Percentiles rank a stretch among this genome's conserved stretches.
These are phyloP conservation scores for Lithocarpus polystachyus DNA, from an alignment of 306 rosid genomes.

Conservation along the genomic window DNA sequence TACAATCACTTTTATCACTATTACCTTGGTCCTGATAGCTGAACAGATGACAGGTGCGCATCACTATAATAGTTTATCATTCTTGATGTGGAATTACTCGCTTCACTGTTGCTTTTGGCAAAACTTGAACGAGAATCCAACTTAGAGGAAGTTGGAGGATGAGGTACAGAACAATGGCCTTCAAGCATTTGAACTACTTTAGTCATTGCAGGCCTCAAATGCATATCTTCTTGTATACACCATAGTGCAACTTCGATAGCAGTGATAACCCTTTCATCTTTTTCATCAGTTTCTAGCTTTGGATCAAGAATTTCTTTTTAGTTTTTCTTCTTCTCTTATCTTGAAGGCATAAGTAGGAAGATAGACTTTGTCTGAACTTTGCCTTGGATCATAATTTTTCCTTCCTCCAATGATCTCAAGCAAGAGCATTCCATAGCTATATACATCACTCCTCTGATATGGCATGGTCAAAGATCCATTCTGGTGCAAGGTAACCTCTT, in stretches of 20 bases:
- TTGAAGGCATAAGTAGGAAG: conserved; percentile 29
- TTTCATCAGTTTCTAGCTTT: conserved; percentile 43
- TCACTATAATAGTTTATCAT: conserved; percentile 15
- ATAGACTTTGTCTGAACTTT: conserved; percentile 21
- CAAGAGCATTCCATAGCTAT: conserved; percentile 38
- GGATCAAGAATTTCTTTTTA: conserved; percentile 42
- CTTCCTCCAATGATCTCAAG: conserved; percentile 39
- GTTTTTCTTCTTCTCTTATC: conserved; percentile 47
- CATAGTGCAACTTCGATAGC: conserved; percentile 31
- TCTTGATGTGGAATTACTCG: neutral
- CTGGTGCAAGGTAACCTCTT: conserved; percentile 47
- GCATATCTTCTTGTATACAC: conserved; percentile 38
- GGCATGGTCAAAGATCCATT: conserved; percentile 33
- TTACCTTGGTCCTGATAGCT: conserved; percentile 34
- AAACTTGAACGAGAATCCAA: conserved; percentile 9
- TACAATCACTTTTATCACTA: conserved; percentile 3
- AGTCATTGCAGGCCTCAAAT: conserved; percentile 38
- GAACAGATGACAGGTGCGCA: conserved; percentile 12
- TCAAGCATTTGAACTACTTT: conserved; percentile 43
- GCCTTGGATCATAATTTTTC: conserved; percentile 21
- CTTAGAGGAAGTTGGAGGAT: conserved; percentile 8
- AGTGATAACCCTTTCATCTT: conserved; percentile 27
- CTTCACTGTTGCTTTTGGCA: conserved; percentile 24
- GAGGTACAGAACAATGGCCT: conserved; percentile 23
- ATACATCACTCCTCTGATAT: conserved; percentile 45